Evolutionary conservation across 2,329 filamentous ascomycete genomes (phyloP), one percentile per base, ranked within the genome.

Genomic region (Cytospora schulzeri): DNA sequence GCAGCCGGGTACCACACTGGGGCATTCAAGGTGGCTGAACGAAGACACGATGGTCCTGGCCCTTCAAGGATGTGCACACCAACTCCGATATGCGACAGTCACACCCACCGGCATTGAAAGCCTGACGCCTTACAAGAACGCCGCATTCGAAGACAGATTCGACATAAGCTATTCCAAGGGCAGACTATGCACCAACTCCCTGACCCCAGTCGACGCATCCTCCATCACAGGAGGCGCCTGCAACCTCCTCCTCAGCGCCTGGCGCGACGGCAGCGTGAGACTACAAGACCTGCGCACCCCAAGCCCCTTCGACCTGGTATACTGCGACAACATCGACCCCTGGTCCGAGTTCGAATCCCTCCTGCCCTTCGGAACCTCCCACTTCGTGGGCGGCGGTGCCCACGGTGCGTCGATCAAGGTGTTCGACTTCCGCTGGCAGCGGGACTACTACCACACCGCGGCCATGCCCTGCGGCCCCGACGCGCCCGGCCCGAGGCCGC

Each of bases 341-440:
- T 77, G 76, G 64, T 76, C 80, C 33, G 72, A 77, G 17, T 76
- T 79, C 31, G 81, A 81, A 64, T 76, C 81, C 0, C 75, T 86
- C 1, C 74, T 85, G 3, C 76, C 81, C 1, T 82, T 81, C 61
- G 83, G 82, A 41, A 75, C 76, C 1, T 80, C 85, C 57, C 77
- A 81, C 15, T 86, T 86, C 64, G 70, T 85, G 4, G 78, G 78
- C 0, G 83, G 83, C 3, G 81, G 78, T 68, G 79, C 79, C 41
- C 74, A 75, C 19, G 75, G 76, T 4, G 73, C 78, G 0, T 75
- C 76, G 12, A 66, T 86, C 62, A 81, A 82, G 60, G 71, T 85
- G 35, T 86, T 85, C 65, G 84, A 86, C 74, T 83, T 84, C 62
- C 82, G 84, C 14, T 82, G 80, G 74, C 72, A 78, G 0, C 80